Evolutionary conservation across 164 flowering plant genomes (phyloP).

Genomic region (Chimonanthus praecox): DNA sequence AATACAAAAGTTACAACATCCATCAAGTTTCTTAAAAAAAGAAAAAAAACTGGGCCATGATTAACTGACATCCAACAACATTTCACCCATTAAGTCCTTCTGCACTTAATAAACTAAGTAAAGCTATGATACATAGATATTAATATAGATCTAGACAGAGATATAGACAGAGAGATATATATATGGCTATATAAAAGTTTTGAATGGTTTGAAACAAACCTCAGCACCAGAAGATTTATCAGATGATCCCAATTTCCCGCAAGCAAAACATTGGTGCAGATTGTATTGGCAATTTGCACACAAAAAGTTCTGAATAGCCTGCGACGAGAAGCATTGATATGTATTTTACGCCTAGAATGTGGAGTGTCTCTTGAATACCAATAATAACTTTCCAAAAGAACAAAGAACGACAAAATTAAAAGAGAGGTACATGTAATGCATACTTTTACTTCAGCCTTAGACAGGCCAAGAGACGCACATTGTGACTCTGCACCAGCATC

Average conservation of each 20-base stretch:
- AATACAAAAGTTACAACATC: too few relatives aligned
- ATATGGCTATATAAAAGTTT: neutral
- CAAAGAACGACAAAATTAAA: neutral
- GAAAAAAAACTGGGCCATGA: too few relatives aligned
- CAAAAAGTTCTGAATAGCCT: slow-evolving; percentile 48
- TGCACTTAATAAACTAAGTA: too few relatives aligned
- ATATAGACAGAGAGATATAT: neutral
- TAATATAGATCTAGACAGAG: too few relatives aligned
- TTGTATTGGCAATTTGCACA: slow-evolving; percentile 72
- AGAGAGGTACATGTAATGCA: slow-evolving; percentile 4
- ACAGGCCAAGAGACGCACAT: slow-evolving; percentile 58
- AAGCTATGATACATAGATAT: too few relatives aligned
- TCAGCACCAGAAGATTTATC: slow-evolving; percentile 54
- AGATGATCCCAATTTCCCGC: slow-evolving; percentile 80
- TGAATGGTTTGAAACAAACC: slow-evolving; percentile 33
- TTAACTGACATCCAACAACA: too few relatives aligned
- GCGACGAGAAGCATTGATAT: slow-evolving; percentile 10
- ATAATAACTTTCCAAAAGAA: neutral
- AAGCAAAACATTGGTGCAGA: slow-evolving; percentile 72
- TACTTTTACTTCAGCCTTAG: slow-evolving; percentile 51
- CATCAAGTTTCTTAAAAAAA: too few relatives aligned
- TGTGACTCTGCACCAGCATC: slow-evolving; percentile 45
- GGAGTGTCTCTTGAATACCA: neutral
- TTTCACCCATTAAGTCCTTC: too few relatives aligned
- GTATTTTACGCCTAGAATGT: neutral